Conservation (phyloP, 2,329 filamentous ascomycete species). For the Penicillium hordei region DNA sequence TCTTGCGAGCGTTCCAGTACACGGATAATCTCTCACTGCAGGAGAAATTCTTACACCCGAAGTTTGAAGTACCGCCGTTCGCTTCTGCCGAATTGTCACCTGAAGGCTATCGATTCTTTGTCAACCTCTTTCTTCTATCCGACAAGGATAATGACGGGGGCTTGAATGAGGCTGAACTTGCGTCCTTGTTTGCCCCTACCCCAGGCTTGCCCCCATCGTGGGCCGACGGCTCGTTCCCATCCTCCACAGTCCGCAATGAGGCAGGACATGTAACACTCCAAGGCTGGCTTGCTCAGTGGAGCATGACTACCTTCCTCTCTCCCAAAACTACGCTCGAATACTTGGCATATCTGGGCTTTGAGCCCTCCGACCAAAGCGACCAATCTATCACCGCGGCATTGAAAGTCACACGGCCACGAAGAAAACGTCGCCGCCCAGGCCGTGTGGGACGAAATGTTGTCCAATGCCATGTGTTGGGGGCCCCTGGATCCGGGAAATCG, state of each 20-base stretch:
- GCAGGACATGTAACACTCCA: slow-evolving; percentile 93
- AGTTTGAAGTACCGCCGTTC: slow-evolving; percentile 89
- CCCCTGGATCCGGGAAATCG: slow-evolving; percentile 84
- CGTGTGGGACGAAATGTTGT: slow-evolving; percentile 93
- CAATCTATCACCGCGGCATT: slow-evolving; percentile 78
- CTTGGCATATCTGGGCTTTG: slow-evolving; percentile 92
- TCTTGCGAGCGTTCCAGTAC: slow-evolving; percentile 90
- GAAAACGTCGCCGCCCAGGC: slow-evolving; percentile 75
- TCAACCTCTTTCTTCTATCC: slow-evolving; percentile 90
- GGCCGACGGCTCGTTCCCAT: slow-evolving; percentile 85
- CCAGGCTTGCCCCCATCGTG: slow-evolving; percentile 85
- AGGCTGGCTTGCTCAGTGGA: slow-evolving; percentile 98
- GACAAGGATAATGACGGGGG: slow-evolving; percentile 98
- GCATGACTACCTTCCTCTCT: slow-evolving; percentile 97
- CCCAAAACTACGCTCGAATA: slow-evolving; percentile 95
- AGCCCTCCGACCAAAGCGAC: slow-evolving; percentile 69
- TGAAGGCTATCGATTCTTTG: slow-evolving; percentile 93
- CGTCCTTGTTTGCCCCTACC: slow-evolving; percentile 86
- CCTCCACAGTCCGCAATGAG: slow-evolving; percentile 91
- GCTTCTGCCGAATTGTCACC: slow-evolving; percentile 93
- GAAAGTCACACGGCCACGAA: slow-evolving; percentile 89
- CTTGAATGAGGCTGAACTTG: slow-evolving; percentile 79
- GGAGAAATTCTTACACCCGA: slow-evolving; percentile 87
- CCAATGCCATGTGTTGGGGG: slow-evolving; percentile 86
- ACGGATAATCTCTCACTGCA: slow-evolving; percentile 91